A percentile compares a stretch with the other conserved stretches of the same genome.
phyloP scores from a whole-genome alignment of 305 asterid genomes.

The Solanum hybrid region DNA sequence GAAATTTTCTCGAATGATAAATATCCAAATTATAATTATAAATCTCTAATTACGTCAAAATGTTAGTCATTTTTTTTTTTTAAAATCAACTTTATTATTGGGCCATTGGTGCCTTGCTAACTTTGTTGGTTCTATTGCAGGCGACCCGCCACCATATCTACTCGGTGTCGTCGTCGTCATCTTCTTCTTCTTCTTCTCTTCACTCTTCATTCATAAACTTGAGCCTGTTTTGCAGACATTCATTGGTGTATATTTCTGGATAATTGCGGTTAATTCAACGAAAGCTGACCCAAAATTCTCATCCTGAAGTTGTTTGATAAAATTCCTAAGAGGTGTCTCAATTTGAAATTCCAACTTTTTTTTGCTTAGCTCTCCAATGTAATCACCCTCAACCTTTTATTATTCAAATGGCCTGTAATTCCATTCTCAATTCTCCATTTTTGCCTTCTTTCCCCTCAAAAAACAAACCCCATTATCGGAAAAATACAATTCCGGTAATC shows the following conservation, averaged over 20 bases:
- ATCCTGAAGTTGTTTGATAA: background rate
- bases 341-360: background rate
- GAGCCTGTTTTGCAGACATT: background rate
- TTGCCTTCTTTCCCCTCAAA: slow-evolving; percentile 19
- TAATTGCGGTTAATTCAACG: background rate
- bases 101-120: background rate
- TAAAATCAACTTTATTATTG: background rate
- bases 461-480: slow-evolving; percentile 18
- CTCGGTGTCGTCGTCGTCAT: background rate
- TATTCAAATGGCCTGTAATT: slow-evolving; percentile 22
- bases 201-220: background rate
- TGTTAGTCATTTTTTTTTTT: background rate
- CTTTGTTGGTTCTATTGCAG: background rate
- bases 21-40: background rate
- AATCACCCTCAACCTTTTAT: background rate
- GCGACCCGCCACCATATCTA: background rate
- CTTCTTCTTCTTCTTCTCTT: background rate
- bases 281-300: background rate
- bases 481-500: slow-evolving; percentile 26
- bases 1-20: too few relatives aligned
- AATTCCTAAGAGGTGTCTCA: background rate
- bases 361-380: slow-evolving; percentile 2
- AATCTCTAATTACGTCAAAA: background rate
- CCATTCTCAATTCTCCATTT: slow-evolving; percentile 35
- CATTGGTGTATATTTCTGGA: background rate